Evolutionary conservation across 2,329 filamentous ascomycete genomes (phyloP), one percentile per base, ranked within the genome.

Genomic region (Fusarium sp.): DNA sequence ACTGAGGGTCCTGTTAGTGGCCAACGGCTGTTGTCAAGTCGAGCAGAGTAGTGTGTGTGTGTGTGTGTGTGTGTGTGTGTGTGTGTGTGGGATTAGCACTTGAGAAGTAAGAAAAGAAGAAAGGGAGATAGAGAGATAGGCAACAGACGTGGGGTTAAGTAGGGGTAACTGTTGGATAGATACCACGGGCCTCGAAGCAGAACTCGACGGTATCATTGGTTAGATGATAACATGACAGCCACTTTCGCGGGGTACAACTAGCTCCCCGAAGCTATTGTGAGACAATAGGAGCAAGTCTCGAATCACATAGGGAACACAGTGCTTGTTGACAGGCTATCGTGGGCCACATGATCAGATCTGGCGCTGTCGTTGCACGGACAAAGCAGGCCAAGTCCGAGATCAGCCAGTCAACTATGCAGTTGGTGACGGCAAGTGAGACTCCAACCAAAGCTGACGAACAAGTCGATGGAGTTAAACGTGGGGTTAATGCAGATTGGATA

Each of bases 1-100:
- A 67, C 53, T 35, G 45, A 59, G 57, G 53, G 57, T 62, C 54
- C 50, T 65, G 57, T 67, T 53, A 61, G 61, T 66, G 58, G 64
- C 55, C 64, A 58, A 50, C 35, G 41, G 56, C 49, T 68, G 59
- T 63, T 65, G 54, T 59, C 45, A 66, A 45, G 34, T 47, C 57
- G 42, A 59, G 56, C 46, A 43, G 60, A 64, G 35, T 52, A 38
- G 45, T 51, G 28, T 42, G 41, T 54, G 22, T 45, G 42, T 54
- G 22, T 45, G 42, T 54, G 22, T 45, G 42, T 54, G 22, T 45
- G 42, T 54, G 22, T 45, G 42, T 54, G 22, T 45, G 42, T n/a
- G 45, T 51, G 28, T 42, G 41, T 54, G 22, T 45, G 42, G 53
- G 25, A 9, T 56, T 26, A 36, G 43, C 42, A 39, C 52, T 35